Conservation (phyloP, 345 rosid genomes). For the Clarkia xantiana region DNA sequence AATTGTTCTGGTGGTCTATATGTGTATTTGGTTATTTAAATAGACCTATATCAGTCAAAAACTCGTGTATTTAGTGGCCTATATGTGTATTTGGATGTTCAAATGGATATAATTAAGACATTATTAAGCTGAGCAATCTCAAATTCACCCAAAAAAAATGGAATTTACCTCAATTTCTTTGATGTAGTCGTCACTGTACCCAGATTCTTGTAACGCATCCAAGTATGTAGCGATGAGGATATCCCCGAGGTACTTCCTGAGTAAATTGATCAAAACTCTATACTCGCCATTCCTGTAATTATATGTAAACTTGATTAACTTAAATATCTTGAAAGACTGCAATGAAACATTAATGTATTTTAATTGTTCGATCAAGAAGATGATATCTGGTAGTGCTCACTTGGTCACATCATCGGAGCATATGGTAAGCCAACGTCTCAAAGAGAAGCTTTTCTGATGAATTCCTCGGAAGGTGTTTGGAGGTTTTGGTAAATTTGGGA, state of each 20-base stretch:
- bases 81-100: no score
- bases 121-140: no score
- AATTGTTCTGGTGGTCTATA: no score
- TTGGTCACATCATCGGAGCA: slow-evolving; percentile 71
- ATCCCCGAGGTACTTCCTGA: slow-evolving; percentile 87
- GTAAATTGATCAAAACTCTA: slow-evolving; percentile 37
- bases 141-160: no score
- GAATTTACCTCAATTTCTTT: slow-evolving; percentile 75
- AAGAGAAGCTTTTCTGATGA: slow-evolving; percentile 41
- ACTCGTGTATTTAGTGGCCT: no score
- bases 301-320: background rate
- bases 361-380: background rate
- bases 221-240: slow-evolving; percentile 66
- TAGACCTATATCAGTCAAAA: no score
- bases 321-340: no score
- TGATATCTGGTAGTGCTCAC: slow-evolving; percentile 25
- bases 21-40: no score
- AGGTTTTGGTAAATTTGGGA: slow-evolving; percentile 70
- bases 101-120: no score
- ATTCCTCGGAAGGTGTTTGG: slow-evolving; percentile 79
- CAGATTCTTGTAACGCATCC: slow-evolving; percentile 49
- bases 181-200: slow-evolving; percentile 58
- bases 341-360: no score
- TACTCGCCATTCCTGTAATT: slow-evolving; percentile 53
- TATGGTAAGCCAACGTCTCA: slow-evolving; percentile 78